Base-by-base conservation (phyloP, 805 yeast genomes). In the Candida bentonensis region DNA sequence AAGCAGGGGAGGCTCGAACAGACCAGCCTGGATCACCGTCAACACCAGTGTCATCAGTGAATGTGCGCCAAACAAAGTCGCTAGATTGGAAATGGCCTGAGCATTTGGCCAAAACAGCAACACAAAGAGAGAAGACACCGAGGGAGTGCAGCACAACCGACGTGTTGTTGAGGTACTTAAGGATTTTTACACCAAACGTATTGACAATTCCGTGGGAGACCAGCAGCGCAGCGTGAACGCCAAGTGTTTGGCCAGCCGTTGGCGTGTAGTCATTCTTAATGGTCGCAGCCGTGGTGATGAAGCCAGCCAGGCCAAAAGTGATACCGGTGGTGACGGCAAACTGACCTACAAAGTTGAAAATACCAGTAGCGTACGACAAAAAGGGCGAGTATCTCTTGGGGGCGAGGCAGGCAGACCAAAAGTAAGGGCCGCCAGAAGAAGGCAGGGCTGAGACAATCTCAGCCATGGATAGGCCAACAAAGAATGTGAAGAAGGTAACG, bases 401-500 rank as follows among this genome's bases (percentile, higher is more conserved):
- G 13, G 59, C 49, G n/a, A 57, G 45, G 22, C 46, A 41, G 7
- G 57, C 55, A 21, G 49, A 33, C 44, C 52, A 47, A 27, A 39
- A 51, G 42, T 51, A 51, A 22, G 44, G 51, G 4, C 54, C 54
- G 20, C 54, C 54, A 21, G 51, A 44, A 4, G 53, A 51, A 15
- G 54, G 54, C 15, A 15, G 45, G 1, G 83, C 72, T 26, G 78
- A 69, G 1, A 79, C 81, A 49, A 77, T 58, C 51, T 77, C 79
- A 3, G 82, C 68, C 77, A 79, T 74, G n/a, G 78, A 66, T 4
- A 69, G 49, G 22, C 82, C 83, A 22, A 75, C 68, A n/a, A 65
- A 54, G 39, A 77, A 55, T 43, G 43, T 79, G 77, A 30, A 67
- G 43, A 13, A 75, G 70, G 41, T 76, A 72, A 39, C 70, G 65